Percentiles rank a stretch among this genome's conserved stretches.
Conservation (phyloP, 208 protist genomes). For the Trypanosoma caninum region DNA sequence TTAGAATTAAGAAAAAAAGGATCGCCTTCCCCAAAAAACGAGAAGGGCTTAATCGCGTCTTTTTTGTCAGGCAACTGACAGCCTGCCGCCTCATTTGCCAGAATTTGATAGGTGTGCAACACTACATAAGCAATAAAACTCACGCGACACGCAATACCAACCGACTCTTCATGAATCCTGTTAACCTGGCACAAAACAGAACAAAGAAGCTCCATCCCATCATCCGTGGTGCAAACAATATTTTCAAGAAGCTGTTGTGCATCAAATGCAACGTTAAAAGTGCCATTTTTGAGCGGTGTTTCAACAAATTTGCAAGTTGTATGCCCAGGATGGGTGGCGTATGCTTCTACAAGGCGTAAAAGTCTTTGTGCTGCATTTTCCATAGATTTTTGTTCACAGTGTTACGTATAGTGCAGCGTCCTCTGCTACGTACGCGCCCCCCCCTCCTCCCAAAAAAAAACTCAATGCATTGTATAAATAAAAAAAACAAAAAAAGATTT, state of each 20-base stretch:
- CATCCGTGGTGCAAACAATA: conserved; percentile 23
- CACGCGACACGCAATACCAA: conserved; percentile 20
- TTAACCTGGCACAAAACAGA: conserved; percentile 1
- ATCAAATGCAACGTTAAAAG: conserved; percentile 23
- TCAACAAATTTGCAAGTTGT: conserved; percentile 23
- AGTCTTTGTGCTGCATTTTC: conserved; percentile 16
- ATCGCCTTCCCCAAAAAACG: neutral
- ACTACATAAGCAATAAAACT: conserved; percentile 58
- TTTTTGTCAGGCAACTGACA: neutral
- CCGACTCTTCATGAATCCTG: conserved; percentile 17
- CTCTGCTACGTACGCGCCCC: neutral
- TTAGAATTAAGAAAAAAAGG: neutral
- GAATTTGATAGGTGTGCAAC: conserved; percentile 35
- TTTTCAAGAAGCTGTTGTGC: conserved; percentile 24
- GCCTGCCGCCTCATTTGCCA: conserved; percentile 23
- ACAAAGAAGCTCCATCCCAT: conserved; percentile 25
- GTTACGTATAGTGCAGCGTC: neutral
- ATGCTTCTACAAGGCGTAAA: conserved; percentile 28
- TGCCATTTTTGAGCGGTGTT: neutral
- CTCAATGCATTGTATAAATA: neutral
- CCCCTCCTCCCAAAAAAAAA: neutral
- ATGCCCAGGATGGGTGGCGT: conserved; percentile 19
- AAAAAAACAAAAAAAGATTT: neutral
- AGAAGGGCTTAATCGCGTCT: neutral
- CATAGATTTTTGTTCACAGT: conserved; percentile 2